Percentiles rank a stretch among this genome's conserved stretches.
Conservation (phyloP, 768 basidiomycete genomes). For the Galerina sulciceps region DNA sequence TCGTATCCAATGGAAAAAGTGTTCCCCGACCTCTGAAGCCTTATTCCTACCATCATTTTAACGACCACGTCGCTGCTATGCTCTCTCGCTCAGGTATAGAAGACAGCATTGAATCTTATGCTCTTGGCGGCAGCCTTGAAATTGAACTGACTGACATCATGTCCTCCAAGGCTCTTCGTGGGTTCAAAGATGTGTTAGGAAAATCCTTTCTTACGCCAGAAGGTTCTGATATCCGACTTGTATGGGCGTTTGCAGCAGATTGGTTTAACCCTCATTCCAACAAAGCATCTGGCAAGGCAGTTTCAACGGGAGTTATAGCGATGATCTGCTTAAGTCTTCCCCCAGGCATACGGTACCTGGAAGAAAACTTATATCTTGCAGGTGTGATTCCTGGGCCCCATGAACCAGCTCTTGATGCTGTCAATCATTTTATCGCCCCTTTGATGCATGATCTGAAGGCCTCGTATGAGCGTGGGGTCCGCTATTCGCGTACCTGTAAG, state of each 20-base stretch:
- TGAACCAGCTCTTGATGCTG: too few species aligned
- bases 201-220: background rate
- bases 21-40: background rate
- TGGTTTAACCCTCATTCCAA: background rate
- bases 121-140: background rate
- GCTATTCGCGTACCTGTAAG: constrained; percentile 5
- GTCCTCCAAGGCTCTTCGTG: background rate
- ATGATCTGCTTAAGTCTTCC: constrained; percentile 21
- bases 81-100: constrained; percentile 11
- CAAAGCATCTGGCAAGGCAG: background rate
- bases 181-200: background rate
- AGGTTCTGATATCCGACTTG: background rate
- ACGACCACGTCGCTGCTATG: constrained; percentile 12
- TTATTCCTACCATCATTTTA: constrained; percentile 7
- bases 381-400: too few species aligned
- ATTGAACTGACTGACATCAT: constrained; percentile 1
- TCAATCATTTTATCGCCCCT: too few species aligned
- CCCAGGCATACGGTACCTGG: constrained; percentile 18
- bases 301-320: background rate
- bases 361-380: too few species aligned
- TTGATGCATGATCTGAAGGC: constrained; percentile 26
- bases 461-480: constrained; percentile 6
- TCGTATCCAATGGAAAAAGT: background rate
- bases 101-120: constrained; percentile 1
- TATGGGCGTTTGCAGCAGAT: background rate